Evolutionary conservation across 441 rosid genomes (phyloP).

Genomic region (Daphne laureola): DNA sequence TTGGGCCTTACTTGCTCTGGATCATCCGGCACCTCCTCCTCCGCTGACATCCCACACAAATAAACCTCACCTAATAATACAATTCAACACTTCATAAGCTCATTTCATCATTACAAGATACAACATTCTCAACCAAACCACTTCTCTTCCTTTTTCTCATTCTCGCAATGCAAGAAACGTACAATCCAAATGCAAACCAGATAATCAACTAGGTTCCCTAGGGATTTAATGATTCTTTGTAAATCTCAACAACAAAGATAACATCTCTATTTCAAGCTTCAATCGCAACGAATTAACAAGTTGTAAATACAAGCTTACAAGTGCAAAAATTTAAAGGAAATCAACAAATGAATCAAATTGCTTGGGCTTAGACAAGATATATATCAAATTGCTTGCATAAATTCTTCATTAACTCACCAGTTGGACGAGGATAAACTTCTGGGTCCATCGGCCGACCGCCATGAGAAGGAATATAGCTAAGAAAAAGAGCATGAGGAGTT

Average conservation of each 20-base stretch:
- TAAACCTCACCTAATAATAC: conserved; percentile 47
- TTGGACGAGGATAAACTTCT: conserved; percentile 76
- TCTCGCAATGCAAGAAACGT: too few species aligned
- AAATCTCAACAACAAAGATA: too few species aligned
- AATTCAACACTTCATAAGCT: neutral
- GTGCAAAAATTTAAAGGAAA: neutral
- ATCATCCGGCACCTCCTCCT: conserved; percentile 67
- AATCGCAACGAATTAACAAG: too few species aligned
- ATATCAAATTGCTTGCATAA: neutral
- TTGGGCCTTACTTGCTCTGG: conserved; percentile 47
- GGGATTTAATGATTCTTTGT: too few species aligned
- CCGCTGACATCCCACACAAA: conserved; percentile 67
- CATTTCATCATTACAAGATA: neutral
- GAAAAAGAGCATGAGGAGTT: conserved; percentile 61
- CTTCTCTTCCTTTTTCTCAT: too few species aligned
- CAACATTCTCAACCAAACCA: too few species aligned
- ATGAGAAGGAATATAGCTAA: conserved; percentile 34
- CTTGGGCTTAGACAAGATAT: too few species aligned
- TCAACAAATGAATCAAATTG: neutral
- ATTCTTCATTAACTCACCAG: conserved; percentile 27
- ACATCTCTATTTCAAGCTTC: too few species aligned
- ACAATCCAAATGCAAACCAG: too few species aligned
- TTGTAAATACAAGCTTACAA: too few species aligned
- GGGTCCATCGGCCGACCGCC: conserved; percentile 65
- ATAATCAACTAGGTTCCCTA: too few species aligned